These are phyloP conservation scores for Malassezia japonica DNA, from an alignment of 1,284 basidiomycete species.

Conservation along the genomic window DNA sequence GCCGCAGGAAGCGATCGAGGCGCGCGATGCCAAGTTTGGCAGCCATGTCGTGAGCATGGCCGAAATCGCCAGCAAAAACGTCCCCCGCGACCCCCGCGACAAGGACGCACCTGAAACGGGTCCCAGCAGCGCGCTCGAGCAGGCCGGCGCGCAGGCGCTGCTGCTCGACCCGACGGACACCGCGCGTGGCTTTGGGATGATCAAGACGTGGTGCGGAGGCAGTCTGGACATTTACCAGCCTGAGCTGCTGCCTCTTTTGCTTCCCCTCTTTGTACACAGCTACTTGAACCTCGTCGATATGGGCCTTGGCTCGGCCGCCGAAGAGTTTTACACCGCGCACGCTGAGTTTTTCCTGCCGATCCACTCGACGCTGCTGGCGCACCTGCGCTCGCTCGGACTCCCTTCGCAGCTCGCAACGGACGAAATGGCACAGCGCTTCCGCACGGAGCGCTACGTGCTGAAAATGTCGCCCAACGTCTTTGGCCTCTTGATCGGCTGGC, in stretches of 20 bases:
- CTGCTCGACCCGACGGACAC: constrained; percentile 79
- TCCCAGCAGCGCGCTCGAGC: constrained; percentile 45
- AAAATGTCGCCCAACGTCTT: constrained; percentile 86
- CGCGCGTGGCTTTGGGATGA: constrained; percentile 71
- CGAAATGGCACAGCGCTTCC: constrained; percentile 71
- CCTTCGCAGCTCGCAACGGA: constrained; percentile 72
- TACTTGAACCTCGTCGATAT: constrained; percentile 87
- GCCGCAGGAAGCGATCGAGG: constrained; percentile 24
- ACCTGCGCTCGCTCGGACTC: constrained; percentile 70
- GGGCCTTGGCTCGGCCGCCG: constrained; percentile 69
- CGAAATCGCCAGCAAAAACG: constrained; percentile 47
- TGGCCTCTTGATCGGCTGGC: constrained; percentile 83
- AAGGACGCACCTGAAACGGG: constrained; percentile 21
- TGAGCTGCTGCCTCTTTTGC: constrained; percentile 81
- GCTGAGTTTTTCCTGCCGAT: constrained; percentile 60
- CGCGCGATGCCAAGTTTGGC: constrained; percentile 46
- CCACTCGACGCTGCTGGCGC: constrained; percentile 66
- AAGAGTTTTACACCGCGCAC: constrained; percentile 66
- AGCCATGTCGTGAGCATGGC: constrained; percentile 57
- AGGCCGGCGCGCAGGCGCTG: constrained; percentile 63
- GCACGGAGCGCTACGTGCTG: constrained; percentile 80
- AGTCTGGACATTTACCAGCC: constrained; percentile 76
- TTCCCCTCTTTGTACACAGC: constrained; percentile 94
- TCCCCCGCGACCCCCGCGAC: constrained; percentile 39
- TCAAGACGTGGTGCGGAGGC: constrained; percentile 88